Percentiles rank a stretch among this genome's conserved stretches.
These are phyloP conservation scores for Penicillium canescens DNA, from an alignment of 495 filamentous ascomycete species.

Conservation along the genomic window DNA sequence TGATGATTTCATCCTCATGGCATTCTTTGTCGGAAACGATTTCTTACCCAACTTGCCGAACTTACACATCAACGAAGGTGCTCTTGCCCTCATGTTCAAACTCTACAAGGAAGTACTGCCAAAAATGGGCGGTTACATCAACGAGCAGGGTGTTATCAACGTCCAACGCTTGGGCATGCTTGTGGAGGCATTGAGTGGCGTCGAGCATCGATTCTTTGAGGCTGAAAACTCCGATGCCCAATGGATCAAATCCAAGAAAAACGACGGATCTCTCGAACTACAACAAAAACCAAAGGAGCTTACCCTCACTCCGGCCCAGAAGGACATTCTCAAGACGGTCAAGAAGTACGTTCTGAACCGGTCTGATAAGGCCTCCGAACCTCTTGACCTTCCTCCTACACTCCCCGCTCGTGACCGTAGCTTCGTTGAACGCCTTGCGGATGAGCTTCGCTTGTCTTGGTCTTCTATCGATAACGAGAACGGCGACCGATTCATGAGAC, in stretches of 20 bases:
- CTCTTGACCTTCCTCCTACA: conserved; percentile 70
- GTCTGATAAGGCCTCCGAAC: conserved; percentile 40
- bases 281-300: conserved; percentile 61
- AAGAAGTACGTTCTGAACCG: conserved; percentile 76
- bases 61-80: conserved; percentile 98
- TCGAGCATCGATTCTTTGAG: conserved; percentile 91
- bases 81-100: conserved; percentile 93
- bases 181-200: conserved; percentile 77
- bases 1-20: conserved; percentile 99
- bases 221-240: conserved; percentile 80
- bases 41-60: conserved; percentile 96
- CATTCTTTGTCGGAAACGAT: conserved; percentile 99
- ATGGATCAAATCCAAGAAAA: conserved; percentile 84
- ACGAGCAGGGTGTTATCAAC: conserved; percentile 90
- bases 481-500: conserved; percentile 74
- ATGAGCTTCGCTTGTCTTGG: conserved; percentile 79
- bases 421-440: conserved; percentile 87
- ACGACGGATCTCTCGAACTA: conserved; percentile 52
- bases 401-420: conserved; percentile 85
- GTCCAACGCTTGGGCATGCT: conserved; percentile 74
- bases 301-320: conserved; percentile 78
- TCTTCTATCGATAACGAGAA: conserved; percentile 75
- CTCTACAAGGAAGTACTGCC: conserved; percentile 91
- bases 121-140: conserved; percentile 92
- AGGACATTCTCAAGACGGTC: conserved; percentile 75